Percentiles rank a stretch among this genome's conserved stretches.
These are phyloP conservation scores for Heracleum sosnowskyi DNA, from an alignment of 129 eudicot genomes.

Conservation along the genomic window DNA sequence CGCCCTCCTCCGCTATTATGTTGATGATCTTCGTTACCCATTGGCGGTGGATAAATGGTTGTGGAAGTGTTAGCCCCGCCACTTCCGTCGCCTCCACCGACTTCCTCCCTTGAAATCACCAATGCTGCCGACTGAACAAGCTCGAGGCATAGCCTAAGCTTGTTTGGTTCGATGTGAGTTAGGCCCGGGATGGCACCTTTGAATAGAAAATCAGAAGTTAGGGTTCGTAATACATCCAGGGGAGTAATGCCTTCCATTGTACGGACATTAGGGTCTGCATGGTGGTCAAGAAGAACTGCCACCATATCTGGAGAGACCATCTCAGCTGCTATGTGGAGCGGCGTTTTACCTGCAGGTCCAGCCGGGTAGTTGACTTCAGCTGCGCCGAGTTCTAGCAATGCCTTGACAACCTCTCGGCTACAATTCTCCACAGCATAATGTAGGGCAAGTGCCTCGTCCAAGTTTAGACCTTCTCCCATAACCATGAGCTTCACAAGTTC, in stretches of 20 bases:
- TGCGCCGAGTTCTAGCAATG: slow-evolving; percentile 85
- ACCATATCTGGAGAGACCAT: slow-evolving; percentile 99
- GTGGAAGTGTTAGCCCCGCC: slow-evolving; percentile 27
- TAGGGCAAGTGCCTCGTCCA: slow-evolving; percentile 79
- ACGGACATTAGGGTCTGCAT: slow-evolving; percentile 85
- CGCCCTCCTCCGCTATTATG: slow-evolving; percentile 26
- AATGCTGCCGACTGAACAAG: slow-evolving; percentile 95
- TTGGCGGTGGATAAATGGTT: slow-evolving; percentile 38
- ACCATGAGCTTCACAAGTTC: slow-evolving; percentile 99
- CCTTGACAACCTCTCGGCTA: slow-evolving; percentile 89
- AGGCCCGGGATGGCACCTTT: slow-evolving; percentile 90
- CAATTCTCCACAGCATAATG: slow-evolving; percentile 92
- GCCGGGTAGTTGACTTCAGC: slow-evolving; percentile 92
- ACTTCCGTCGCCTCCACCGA: slow-evolving; percentile 13
- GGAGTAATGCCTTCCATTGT: slow-evolving; percentile 92
- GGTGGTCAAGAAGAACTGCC: slow-evolving; percentile 90
- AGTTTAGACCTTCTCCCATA: slow-evolving; percentile 95
- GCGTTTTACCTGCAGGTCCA: slow-evolving; percentile 87
- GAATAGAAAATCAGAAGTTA: slow-evolving; percentile 85
- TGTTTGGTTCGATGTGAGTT: slow-evolving; percentile 83
- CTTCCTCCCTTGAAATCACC: slow-evolving; percentile 91
- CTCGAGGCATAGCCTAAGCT: slow-evolving; percentile 89
- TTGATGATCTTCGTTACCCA: slow-evolving; percentile 38
- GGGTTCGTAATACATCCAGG: slow-evolving; percentile 71
- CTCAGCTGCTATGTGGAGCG: slow-evolving; percentile 86